Evolutionary conservation across 2,329 filamentous ascomycete genomes (phyloP), one percentile per base, ranked within the genome.

Genomic region (Torrubiellomyces zombiae): DNA sequence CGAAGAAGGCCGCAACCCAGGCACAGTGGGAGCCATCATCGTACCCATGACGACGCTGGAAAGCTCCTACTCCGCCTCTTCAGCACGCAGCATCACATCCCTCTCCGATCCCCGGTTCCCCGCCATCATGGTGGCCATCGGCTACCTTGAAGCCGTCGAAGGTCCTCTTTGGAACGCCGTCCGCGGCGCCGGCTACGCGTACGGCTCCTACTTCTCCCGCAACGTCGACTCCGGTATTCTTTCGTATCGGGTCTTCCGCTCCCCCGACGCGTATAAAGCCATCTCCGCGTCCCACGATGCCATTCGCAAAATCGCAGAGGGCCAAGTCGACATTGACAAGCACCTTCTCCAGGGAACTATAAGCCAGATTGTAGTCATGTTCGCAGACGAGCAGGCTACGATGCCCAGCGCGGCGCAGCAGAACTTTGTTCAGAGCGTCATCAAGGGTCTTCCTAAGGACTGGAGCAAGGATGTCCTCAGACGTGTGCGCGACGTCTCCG

Each of bases 151-250:
- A 44, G 75, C 83, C 1, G 78, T 91, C 11, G 89, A 98, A 50
- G 89, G 89, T 0, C 89, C 89, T 1, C 68, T 98, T 16, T 95
- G 89, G 86, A 77, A 77, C 34, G 81, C 82, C 1, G 79, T 95
- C 24, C 81, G 89, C 23, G 89, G 89, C 28, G 89, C 81, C 21
- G 89, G 89, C 21, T 72, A 95, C 26, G 89, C 89, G 1, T 98
- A 98, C 44, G 85, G 85, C 26, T 75, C 78, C 1, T 71, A 67
- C 39, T 92, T 95, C 43, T 64, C 64, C 21, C 74, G 78, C 22
- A 77, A 81, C 42, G 56, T 80, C 15, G 81, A 89, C 41, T 73
- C 71, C 2, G 89, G 86, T 3, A 69, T 79, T 24, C 56, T 94
- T 25, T 75, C 80, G 32, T 91, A 91, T 54, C 71, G 73, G 27